Evolutionary conservation across 2,329 filamentous ascomycete species (phyloP).

Genomic region (Onygena corvina): DNA sequence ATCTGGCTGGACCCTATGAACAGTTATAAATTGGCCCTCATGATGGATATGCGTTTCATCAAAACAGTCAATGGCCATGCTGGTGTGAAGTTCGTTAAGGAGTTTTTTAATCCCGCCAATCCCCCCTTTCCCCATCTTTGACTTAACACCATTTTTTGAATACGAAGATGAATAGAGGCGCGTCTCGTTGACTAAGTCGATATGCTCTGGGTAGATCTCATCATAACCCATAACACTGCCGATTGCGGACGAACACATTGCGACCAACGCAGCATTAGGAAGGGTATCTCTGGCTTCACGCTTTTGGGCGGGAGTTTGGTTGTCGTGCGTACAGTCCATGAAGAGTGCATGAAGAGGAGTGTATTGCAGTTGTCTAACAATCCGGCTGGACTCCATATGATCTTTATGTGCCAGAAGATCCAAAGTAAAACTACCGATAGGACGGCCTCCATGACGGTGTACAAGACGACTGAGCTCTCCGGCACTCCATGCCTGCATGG

Average conservation of each 20-base stretch:
- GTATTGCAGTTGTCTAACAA: constrained; percentile 71
- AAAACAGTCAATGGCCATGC: constrained; percentile 92
- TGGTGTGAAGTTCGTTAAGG: constrained; percentile 83
- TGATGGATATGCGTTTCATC: constrained; percentile 95
- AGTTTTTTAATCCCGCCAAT: constrained; percentile 87
- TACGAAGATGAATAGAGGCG: constrained; percentile 69
- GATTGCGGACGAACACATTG: constrained; percentile 88
- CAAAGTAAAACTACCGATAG: constrained; percentile 95
- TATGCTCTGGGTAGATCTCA: constrained; percentile 81
- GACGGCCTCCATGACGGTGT: constrained; percentile 82
- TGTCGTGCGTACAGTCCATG: constrained; percentile 99
- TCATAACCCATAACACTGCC: constrained; percentile 98
- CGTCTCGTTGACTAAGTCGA: constrained; percentile 88
- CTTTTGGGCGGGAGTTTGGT: constrained; percentile 91
- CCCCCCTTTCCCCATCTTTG: constrained; percentile 62
- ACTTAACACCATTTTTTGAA: constrained; percentile 50
- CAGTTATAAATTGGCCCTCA: constrained; percentile 89
- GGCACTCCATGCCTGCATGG: constrained; percentile 97
- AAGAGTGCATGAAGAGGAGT: constrained; percentile 85
- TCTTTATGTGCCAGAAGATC: constrained; percentile 64
- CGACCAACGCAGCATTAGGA: constrained; percentile 83
- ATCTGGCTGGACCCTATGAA: constrained; percentile 85
- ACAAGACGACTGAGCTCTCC: constrained; percentile 84
- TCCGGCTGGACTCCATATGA: constrained; percentile 38
- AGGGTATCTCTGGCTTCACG: constrained; percentile 87